These are phyloP conservation scores for Talaromyces wortmannii DNA, from an alignment of 495 filamentous ascomycete genomes.

Conservation along the genomic window DNA sequence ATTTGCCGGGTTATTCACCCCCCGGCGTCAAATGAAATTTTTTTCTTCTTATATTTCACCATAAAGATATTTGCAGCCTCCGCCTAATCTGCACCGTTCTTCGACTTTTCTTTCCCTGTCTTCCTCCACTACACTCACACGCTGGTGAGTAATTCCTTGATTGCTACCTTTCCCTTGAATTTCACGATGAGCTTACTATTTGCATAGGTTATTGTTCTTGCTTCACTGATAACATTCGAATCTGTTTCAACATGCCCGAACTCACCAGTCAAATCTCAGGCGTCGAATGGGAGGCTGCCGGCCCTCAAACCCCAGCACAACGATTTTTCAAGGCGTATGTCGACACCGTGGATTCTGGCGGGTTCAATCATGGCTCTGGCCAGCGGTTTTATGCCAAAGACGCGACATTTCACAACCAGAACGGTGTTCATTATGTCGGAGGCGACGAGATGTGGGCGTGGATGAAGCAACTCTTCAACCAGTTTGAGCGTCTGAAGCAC, in stretches of 20 bases:
- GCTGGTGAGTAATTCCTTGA: too few relatives aligned
- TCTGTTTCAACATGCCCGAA: neutral
- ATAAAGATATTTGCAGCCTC: too few relatives aligned
- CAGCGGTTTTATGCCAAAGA: slow-evolving; percentile 7
- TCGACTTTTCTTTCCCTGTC: too few relatives aligned
- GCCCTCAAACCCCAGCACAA: slow-evolving; percentile 1
- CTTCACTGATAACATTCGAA: too few relatives aligned
- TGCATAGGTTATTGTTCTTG: too few relatives aligned
- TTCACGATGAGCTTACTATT: too few relatives aligned
- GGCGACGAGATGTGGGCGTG: neutral
- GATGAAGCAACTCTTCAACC: neutral
- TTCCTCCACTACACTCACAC: too few relatives aligned
- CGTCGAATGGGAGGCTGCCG: neutral
- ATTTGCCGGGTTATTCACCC: too few relatives aligned
- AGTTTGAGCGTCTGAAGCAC: neutral
- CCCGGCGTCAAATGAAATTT: too few relatives aligned
- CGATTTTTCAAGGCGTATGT: slow-evolving; percentile 5
- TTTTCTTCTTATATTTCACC: too few relatives aligned
- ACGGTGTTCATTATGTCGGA: neutral
- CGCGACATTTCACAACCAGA: slow-evolving; percentile 7
- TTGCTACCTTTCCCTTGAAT: too few relatives aligned
- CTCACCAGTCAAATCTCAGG: neutral
- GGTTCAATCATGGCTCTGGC: slow-evolving; percentile 9
- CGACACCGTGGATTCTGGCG: slow-evolving; percentile 6
- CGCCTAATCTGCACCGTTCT: too few relatives aligned